Evolutionary conservation across 2,329 filamentous ascomycete genomes (phyloP).

Genomic region (Ceratocystis destructans): DNA sequence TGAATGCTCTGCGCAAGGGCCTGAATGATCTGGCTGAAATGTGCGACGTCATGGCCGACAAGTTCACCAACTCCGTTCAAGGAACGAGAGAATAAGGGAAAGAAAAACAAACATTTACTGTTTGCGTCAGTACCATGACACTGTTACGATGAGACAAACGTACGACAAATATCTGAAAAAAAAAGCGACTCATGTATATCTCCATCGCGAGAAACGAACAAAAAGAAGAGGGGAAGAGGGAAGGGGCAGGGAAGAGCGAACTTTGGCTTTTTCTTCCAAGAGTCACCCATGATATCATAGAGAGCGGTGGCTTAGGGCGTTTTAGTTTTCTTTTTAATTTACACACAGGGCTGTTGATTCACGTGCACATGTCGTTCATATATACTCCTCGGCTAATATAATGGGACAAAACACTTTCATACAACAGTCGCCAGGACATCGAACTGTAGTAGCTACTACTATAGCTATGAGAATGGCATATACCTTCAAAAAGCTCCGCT

Average conservation of each 20-base stretch:
- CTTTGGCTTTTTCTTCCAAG: conserved; percentile 7
- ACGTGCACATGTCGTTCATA: not conserved
- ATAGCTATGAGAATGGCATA: conserved; percentile 3
- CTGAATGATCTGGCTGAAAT: conserved; percentile 77
- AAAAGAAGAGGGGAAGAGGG: not conserved
- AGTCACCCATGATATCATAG: conserved; percentile 10
- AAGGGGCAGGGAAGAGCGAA: not conserved
- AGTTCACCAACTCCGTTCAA: conserved; percentile 53
- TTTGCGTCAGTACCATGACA: not conserved
- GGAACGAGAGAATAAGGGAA: conserved; percentile 33
- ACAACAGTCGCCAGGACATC: conserved; percentile 7
- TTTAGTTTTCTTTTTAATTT: conserved; percentile 10
- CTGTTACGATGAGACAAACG: not conserved
- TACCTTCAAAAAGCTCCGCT: conserved; percentile 3
- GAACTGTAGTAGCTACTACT: conserved; percentile 6
- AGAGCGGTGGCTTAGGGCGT: conserved; percentile 15
- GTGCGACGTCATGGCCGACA: conserved; percentile 85
- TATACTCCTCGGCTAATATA: not conserved
- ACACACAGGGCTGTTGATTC: conserved; percentile 12
- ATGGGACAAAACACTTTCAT: conserved; percentile 1
- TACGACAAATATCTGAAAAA: conserved; percentile 6
- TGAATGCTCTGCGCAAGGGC: conserved; percentile 80
- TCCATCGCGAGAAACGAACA: not conserved
- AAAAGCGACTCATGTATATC: conserved; percentile 9
- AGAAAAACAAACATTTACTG: not conserved